These are phyloP conservation scores for Phaffia tasmanica DNA, from an alignment of 768 basidiomycete genomes.

Conservation along the genomic window DNA sequence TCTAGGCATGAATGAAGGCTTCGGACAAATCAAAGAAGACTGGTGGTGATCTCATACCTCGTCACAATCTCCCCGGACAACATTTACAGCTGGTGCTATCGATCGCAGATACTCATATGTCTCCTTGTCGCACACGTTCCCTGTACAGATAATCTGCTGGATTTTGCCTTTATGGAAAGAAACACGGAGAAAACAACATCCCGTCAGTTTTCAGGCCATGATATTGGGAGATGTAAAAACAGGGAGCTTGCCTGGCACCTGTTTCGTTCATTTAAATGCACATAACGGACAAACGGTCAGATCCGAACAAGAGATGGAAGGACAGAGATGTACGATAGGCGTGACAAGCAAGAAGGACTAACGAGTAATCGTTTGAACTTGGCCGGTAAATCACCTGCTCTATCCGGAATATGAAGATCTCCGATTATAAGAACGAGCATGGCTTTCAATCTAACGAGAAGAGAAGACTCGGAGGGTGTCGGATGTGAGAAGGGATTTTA, in stretches of 20 bases:
- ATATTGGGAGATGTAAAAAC: background rate
- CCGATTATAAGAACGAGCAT: conserved; percentile 85
- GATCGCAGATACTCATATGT: conserved; percentile 92
- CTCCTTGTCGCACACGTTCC: conserved; percentile 93
- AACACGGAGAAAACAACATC: background rate
- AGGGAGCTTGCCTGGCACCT: conserved; percentile 23
- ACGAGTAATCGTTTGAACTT: conserved; percentile 94
- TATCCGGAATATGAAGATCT: conserved; percentile 90
- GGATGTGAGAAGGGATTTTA: no score
- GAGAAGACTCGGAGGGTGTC: no score
- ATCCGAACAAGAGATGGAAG: background rate
- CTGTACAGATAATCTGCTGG: conserved; percentile 92
- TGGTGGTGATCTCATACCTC: conserved; percentile 49
- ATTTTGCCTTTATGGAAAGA: conserved; percentile 68
- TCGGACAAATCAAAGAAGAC: background rate
- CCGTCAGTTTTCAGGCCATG: background rate
- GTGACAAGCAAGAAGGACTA: conserved; percentile 22
- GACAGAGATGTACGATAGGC: background rate
- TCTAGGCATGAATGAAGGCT: background rate
- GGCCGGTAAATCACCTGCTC: conserved; percentile 59
- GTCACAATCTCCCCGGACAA: conserved; percentile 90
- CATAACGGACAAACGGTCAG: background rate
- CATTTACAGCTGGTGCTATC: conserved; percentile 83
- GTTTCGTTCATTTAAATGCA: background rate
- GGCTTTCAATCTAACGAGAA: background rate